Percentiles rank a stretch among this genome's conserved stretches.
Conservation (phyloP, 768 basidiomycete genomes). For the Mrakia gelida region DNA sequence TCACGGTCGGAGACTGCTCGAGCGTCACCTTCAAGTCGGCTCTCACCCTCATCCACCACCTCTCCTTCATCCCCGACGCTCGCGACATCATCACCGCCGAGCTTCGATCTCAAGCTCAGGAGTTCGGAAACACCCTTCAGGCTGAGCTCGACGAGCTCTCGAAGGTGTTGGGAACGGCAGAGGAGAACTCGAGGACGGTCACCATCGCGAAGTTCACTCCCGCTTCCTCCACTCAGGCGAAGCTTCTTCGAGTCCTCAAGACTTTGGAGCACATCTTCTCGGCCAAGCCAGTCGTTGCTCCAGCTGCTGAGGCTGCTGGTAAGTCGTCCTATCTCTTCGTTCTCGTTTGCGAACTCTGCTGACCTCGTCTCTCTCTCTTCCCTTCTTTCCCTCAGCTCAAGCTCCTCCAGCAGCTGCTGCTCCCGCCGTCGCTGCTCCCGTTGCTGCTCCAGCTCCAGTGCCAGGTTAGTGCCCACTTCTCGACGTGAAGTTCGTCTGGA, state of each 20-base stretch:
- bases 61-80: slow-evolving; percentile 81
- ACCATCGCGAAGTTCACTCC: slow-evolving; percentile 87
- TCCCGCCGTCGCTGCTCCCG: slow-evolving; percentile 49
- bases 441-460: slow-evolving; percentile 8
- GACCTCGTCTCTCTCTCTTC: not conserved
- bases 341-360: not conserved
- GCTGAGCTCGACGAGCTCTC: slow-evolving; percentile 74
- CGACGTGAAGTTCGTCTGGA: not conserved
- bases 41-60: slow-evolving; percentile 81
- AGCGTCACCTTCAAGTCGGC: slow-evolving; percentile 94
- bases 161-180: slow-evolving; percentile 56
- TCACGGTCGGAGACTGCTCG: slow-evolving; percentile 96
- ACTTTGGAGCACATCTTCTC: slow-evolving; percentile 90
- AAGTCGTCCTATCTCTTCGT: not conserved
- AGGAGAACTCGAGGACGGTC: slow-evolving; percentile 52
- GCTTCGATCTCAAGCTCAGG: slow-evolving; percentile 76
- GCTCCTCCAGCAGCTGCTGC: slow-evolving; percentile 34
- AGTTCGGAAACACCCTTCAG: slow-evolving; percentile 71
- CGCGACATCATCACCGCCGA: slow-evolving; percentile 86
- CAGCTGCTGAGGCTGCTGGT: slow-evolving; percentile 17
- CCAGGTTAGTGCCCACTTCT: not conserved
- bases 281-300: slow-evolving; percentile 48
- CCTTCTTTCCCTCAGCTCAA: not conserved
- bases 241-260: slow-evolving; percentile 88
- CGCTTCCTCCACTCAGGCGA: slow-evolving; percentile 92